These are phyloP conservation scores for Russula abietina DNA, from an alignment of 768 basidiomycete species.

Conservation along the genomic window DNA sequence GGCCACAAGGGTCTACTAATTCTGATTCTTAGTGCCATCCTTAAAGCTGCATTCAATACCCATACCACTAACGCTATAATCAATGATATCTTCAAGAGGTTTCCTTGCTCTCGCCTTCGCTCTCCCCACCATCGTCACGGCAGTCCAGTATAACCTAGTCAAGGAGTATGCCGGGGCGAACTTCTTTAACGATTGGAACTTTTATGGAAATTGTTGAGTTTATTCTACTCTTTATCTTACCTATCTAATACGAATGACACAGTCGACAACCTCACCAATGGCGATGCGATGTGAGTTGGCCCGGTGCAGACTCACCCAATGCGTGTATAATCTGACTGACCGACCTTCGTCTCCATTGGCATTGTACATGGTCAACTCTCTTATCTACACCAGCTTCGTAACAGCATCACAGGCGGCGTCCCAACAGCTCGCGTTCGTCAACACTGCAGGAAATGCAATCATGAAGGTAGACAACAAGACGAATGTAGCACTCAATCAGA, in stretches of 20 bases:
- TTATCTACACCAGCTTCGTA: conserved; percentile 38
- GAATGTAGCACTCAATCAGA: conserved; percentile 43
- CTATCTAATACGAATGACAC: neutral
- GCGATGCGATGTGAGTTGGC: conserved; percentile 45
- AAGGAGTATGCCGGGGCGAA: conserved; percentile 15
- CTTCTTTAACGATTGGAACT: conserved; percentile 23
- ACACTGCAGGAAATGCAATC: conserved; percentile 64
- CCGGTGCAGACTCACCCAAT: neutral
- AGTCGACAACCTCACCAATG: conserved; percentile 69
- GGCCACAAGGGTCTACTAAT: neutral
- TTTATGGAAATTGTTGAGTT: conserved; percentile 23
- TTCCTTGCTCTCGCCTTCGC: neutral
- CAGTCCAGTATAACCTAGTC: conserved; percentile 15
- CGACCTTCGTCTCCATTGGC: neutral
- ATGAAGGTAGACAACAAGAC: conserved; percentile 72
- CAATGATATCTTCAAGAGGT: neutral
- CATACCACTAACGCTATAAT: neutral
- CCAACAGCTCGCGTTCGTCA: conserved; percentile 54
- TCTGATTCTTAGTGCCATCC: neutral
- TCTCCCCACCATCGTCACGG: conserved; percentile 8
- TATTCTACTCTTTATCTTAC: too few relatives aligned
- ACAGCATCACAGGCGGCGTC: conserved; percentile 39
- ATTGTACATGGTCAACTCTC: neutral
- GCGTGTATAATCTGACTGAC: neutral
- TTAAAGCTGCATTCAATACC: neutral